Evolutionary conservation across 225 moss, liverwort and hornwort species (phyloP).

Genomic region (Pleurozium schreberi): DNA sequence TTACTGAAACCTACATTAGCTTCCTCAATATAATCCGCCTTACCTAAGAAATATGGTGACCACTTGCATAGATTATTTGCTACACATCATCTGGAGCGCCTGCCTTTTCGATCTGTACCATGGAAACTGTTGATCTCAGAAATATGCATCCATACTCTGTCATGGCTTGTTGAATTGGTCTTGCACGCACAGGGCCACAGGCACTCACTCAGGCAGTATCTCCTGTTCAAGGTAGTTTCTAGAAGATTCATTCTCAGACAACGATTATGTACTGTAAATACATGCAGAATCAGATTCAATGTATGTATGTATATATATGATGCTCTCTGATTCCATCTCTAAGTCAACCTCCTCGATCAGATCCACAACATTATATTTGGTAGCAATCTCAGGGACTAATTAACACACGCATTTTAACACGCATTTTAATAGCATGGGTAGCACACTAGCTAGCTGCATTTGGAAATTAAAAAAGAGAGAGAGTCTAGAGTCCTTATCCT

Average conservation of each 20-base stretch:
- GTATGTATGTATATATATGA: no score
- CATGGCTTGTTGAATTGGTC: neutral
- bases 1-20: neutral
- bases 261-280: neutral
- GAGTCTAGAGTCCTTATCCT: neutral
- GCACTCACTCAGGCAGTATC: neutral
- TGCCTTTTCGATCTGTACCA: no score
- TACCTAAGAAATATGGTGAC: neutral
- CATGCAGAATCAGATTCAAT: neutral
- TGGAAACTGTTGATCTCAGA: neutral
- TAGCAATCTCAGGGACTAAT: neutral
- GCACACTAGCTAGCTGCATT: neutral
- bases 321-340: neutral
- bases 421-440: no score
- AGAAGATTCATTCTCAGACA: neutral
- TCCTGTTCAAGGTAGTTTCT: neutral
- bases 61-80: neutral
- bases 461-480: neutral
- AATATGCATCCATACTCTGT: neutral
- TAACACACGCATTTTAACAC: neutral
- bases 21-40: neutral
- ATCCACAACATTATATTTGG: neutral
- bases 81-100: neutral
- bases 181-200: no score
- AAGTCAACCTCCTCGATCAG: neutral